Conservation (phyloP, 352 stramenopile species). For the Lagenidium giganteum region DNA sequence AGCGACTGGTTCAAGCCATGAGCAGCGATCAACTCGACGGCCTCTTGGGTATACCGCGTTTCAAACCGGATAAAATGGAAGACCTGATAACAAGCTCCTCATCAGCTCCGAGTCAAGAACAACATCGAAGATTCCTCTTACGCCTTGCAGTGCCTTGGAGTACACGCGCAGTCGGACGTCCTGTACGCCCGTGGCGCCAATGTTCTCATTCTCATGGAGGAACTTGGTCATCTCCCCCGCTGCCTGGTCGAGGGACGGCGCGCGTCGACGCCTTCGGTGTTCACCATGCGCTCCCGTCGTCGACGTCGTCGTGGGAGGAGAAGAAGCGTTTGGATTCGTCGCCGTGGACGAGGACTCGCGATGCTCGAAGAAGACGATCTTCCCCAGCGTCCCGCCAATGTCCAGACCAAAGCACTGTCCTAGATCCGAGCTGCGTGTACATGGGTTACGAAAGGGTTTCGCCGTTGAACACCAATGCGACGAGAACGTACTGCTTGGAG, state of each 20-base stretch:
- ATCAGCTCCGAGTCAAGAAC: neutral
- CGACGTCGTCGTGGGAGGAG: neutral
- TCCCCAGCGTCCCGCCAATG: constrained; percentile 90
- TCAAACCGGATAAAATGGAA: constrained; percentile 96
- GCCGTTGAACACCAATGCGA: neutral
- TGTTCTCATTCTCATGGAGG: constrained; percentile 71
- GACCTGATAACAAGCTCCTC: constrained; percentile 28
- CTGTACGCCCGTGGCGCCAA: constrained; percentile 80
- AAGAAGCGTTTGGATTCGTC: neutral
- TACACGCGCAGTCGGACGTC: constrained; percentile 86
- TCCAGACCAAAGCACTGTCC: constrained; percentile 82
- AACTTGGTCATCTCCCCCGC: constrained; percentile 85
- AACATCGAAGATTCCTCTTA: constrained; percentile 9
- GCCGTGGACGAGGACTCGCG: constrained; percentile 17
- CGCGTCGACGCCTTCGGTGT: constrained; percentile 56
- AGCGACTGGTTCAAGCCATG: constrained; percentile 83
- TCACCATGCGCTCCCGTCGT: constrained; percentile 8
- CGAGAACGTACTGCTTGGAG: constrained; percentile 57
- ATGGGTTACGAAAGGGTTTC: neutral
- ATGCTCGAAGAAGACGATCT: constrained; percentile 96
- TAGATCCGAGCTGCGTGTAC: constrained; percentile 58
- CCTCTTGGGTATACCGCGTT: constrained; percentile 63
- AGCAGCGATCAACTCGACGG: constrained; percentile 69
- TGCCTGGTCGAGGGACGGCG: constrained; percentile 70
- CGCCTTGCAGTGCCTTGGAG: constrained; percentile 86